These are phyloP conservation scores for Diaporthe ilicicola DNA, from an alignment of 2,329 filamentous ascomycete species.

Conservation along the genomic window DNA sequence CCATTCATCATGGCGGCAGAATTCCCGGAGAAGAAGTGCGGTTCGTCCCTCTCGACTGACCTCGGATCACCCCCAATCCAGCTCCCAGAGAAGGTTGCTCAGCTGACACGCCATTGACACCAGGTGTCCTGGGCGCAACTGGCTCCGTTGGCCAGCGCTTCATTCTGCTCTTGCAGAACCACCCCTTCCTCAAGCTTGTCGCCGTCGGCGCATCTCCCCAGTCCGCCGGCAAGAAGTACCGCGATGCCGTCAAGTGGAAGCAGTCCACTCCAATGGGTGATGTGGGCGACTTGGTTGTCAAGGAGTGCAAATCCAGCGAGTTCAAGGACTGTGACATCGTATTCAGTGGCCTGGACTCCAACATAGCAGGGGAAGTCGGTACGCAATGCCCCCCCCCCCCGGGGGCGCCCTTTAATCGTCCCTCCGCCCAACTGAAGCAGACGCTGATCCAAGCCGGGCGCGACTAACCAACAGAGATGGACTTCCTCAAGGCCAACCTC, in stretches of 20 bases:
- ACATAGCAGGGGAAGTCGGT: slow-evolving; percentile 93
- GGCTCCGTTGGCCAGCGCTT: slow-evolving; percentile 96
- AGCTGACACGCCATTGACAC: slow-evolving; percentile 18
- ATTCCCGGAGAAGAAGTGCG: slow-evolving; percentile 67
- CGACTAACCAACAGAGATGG: slow-evolving; percentile 71
- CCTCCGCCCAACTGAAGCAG: neutral
- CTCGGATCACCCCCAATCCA: neutral
- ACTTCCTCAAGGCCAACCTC: slow-evolving; percentile 87
- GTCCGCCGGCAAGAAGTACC: slow-evolving; percentile 93
- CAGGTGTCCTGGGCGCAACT: slow-evolving; percentile 86
- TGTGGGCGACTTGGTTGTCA: slow-evolving; percentile 82
- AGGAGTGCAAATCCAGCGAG: slow-evolving; percentile 82
- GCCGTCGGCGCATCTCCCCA: slow-evolving; percentile 89
- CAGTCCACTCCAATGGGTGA: slow-evolving; percentile 84
- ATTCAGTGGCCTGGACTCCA: slow-evolving; percentile 91
- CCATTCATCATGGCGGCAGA: slow-evolving; percentile 41
- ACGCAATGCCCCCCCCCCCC: slow-evolving; percentile 44
- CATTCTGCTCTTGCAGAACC: slow-evolving; percentile 87
- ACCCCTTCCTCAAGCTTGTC: slow-evolving; percentile 86
- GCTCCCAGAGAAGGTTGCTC: slow-evolving; percentile 3
- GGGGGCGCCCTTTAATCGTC: neutral
- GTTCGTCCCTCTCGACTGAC: slow-evolving; percentile 48
- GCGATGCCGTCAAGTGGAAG: slow-evolving; percentile 95
- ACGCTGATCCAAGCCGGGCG: slow-evolving; percentile 32
- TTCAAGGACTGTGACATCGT: slow-evolving; percentile 93